Evolutionary conservation across 1,284 basidiomycete genomes (phyloP), one percentile per base, ranked within the genome.

Genomic region (Tausonia pullulans): DNA sequence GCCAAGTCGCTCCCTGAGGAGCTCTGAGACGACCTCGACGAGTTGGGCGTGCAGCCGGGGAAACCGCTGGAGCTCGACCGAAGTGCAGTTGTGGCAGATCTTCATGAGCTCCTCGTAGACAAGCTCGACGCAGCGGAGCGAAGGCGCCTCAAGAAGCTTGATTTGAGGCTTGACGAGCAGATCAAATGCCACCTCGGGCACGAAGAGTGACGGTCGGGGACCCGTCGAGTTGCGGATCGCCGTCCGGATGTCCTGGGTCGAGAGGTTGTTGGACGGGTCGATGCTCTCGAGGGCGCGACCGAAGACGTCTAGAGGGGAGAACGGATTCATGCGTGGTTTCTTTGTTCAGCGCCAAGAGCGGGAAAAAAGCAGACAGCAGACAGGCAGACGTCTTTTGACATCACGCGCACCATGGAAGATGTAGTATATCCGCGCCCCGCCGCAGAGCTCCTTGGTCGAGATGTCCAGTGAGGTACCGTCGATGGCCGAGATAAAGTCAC

Each of bases 21-120:
- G 82, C 72, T 98, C 96, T 0, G 93, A 97, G 14, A 99, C 92
- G n/a, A 89, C 89, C 75, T 99, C 96, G 70, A 99, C 87, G 44
- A 98, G 80, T 72, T 96, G 93, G 0, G 94, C 85, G 72, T 98
- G 93, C 40, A 99, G 78, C 52, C 86, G 82, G 14, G 96, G 96
- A 81, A 98, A 99, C 39, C 95, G 85, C 82, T 94, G 88, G n/a
- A 99, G 81, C 77, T 98, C 96, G 43, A 40, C 49, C 5, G 8
- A 16, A 16, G 41, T 60, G 6, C 59, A 46, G 48, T 95, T 98
- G 77, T 99, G 96, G 77, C 96, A 98, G 67, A 99, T 96, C 81
- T 98, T 98, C 73, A 99, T 97, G 62, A 99, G 80, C 77, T 99
- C 96, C 76, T 99, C 96, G 75, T 98, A 98, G 10, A 98, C 96